Conservation (phyloP, 2,329 filamentous ascomycete species). For the Sarocladium brachiariae region DNA sequence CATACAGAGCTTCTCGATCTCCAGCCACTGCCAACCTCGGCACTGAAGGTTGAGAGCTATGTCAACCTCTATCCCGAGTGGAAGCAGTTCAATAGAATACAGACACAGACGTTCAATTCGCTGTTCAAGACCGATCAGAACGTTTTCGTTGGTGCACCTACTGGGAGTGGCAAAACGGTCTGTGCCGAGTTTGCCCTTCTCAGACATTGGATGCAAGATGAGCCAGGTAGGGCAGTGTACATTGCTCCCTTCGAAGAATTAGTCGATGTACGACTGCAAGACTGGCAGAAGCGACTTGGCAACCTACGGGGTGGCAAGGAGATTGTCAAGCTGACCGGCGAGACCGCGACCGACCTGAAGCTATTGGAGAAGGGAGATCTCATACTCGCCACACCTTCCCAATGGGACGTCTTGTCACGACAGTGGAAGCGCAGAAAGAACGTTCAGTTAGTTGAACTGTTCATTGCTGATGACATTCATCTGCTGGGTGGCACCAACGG, state of each 20-base stretch:
- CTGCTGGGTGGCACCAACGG: conserved; percentile 81
- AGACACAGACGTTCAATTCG: conserved; percentile 95
- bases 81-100: conserved; percentile 91
- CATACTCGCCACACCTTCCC: conserved; percentile 82
- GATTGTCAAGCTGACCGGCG: conserved; percentile 88
- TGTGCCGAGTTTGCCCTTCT: conserved; percentile 93
- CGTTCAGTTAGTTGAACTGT: conserved; percentile 79
- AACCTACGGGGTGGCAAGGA: conserved; percentile 74
- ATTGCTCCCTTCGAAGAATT: conserved; percentile 92
- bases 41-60: conserved; percentile 80
- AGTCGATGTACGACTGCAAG: conserved; percentile 70
- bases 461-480: conserved; percentile 93
- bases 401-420: conserved; percentile 93
- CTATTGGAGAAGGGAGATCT: conserved; percentile 81
- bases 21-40: conserved; percentile 82
- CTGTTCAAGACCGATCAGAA: conserved; percentile 88
- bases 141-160: conserved; percentile 86
- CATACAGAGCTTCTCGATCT: conserved; percentile 89
- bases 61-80: conserved; percentile 74
- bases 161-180: conserved; percentile 92
- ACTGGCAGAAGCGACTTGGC: conserved; percentile 76
- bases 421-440: conserved; percentile 98
- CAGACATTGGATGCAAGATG: conserved; percentile 64
- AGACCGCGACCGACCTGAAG: conserved; percentile 85
- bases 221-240: conserved; percentile 73